phyloP scores from a whole-genome alignment of 306 rosid species.

The Styphnolobium japonicum region DNA sequence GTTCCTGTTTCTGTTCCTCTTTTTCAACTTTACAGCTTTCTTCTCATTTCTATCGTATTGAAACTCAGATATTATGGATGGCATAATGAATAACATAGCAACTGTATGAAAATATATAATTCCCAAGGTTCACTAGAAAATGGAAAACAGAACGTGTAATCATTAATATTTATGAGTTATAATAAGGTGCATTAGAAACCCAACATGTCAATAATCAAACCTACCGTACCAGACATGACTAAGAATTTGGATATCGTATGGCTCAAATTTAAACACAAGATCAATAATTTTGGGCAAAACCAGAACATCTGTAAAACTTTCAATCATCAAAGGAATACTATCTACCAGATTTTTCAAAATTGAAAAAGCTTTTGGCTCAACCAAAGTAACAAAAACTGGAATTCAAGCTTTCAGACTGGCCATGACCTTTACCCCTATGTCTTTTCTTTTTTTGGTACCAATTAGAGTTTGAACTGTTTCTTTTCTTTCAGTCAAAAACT shows the following conservation, averaged over 20 bases:
- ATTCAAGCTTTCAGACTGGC: not conserved
- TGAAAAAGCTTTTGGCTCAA: conserved; percentile 12
- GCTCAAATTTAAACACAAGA: not conserved
- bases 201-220: not conserved
- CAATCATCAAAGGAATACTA: not conserved
- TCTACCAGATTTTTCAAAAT: not conserved
- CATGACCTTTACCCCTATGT: not conserved
- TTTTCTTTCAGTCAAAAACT: not conserved
- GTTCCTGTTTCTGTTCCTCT: not conserved
- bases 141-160: conserved; percentile 9
- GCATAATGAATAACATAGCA: not conserved
- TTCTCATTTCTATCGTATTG: not conserved
- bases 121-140: not conserved
- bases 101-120: not conserved
- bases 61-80: not conserved
- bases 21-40: not conserved
- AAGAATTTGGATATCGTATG: not conserved
- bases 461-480: not conserved
- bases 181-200: conserved; percentile 6
- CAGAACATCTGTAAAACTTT: not conserved
- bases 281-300: not conserved
- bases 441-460: not conserved
- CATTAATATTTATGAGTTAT: too few species aligned
- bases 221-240: not conserved
- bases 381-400: not conserved